Percentiles rank a stretch among this genome's conserved stretches.
Evolutionary conservation across 257 asterid species (phyloP).

Genomic region (Nicotiana sylvestris): DNA sequence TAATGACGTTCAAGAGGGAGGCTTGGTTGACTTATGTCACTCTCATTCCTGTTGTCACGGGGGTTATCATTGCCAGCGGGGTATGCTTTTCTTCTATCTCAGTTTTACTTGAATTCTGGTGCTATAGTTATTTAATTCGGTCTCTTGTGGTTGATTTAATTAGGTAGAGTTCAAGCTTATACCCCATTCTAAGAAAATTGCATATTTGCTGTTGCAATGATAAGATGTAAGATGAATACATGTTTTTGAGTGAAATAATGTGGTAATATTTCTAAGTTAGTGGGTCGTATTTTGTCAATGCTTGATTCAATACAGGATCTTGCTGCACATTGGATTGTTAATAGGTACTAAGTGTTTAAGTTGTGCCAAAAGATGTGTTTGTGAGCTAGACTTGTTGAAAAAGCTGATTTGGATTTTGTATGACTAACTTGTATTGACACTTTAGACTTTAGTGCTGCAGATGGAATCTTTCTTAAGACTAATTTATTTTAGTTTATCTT

Average conservation of each 20-base stretch:
- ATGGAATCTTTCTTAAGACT: background rate
- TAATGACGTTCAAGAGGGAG: constrained; percentile 65
- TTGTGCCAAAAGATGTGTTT: background rate
- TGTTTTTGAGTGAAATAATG: no score
- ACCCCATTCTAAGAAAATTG: no score
- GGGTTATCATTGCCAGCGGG: constrained; percentile 77
- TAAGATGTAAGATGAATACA: no score
- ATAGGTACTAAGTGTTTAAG: background rate
- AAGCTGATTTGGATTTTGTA: background rate
- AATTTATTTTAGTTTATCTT: background rate
- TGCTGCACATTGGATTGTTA: background rate
- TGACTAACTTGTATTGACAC: background rate
- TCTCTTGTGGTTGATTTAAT: no score
- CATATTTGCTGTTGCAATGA: background rate
- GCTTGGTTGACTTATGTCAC: constrained; percentile 70
- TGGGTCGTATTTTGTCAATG: no score
- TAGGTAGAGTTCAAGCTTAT: no score
- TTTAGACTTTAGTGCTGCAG: background rate
- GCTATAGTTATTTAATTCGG: no score
- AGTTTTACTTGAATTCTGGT: no score
- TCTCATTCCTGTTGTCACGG: constrained; percentile 68
- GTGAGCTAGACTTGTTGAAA: background rate
- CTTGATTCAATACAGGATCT: background rate
- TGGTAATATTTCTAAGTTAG: background rate
- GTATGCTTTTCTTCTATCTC: constrained; percentile 27